Base-by-base conservation (phyloP, 2,329 filamentous ascomycete species). In the Byssochlamys sp. region DNA sequence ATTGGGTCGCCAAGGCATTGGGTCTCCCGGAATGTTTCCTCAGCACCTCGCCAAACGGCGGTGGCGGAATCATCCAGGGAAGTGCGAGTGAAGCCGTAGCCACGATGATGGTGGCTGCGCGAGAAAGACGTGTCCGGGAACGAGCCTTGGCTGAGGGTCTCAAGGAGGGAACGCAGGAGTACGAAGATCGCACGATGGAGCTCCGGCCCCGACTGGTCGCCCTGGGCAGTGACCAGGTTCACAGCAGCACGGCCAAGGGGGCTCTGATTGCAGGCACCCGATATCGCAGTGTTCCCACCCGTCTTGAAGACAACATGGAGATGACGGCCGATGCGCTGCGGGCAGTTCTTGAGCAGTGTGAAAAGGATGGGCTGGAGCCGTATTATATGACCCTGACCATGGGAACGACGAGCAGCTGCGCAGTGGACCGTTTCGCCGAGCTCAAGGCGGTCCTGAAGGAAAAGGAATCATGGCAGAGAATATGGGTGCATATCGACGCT, bases 401-500 rank as follows among this genome's bases (percentile, higher is more conserved):
- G 52, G 92, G 92, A 55, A 92, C 90, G 0, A 97, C 92, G 1
- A 86, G 88, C 60, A 91, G 91, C 0, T 96, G 91, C 70, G 90
- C 90, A 4, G 81, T 92, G 26, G 92, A 97, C 73, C 86, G 91
- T 67, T 88, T 96, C 65, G 79, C 75, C 1, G 84, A 84, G 61
- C 86, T 95, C 66, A 83, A 81, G 14, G 75, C 77, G 4, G 77
- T 85, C 1, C 67, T 81, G 35, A 64, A 65, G 10, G 71, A 77
- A 62, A 74, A 71, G 59, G 67, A 72, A 24, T 60, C 65, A 2
- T 82, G 80, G 68, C 81, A 81, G 9, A 74, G 81, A 59, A 77
- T 96, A 55, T 96, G 92, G 91, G 87, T 96, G 24, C 92, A 97
- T 73, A 84, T 96, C 56, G 92, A 97, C 74, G 92, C 90, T 10